Conservation (phyloP, 768 basidiomycete genomes). For the Tylopilus vinaceipallidus region DNA sequence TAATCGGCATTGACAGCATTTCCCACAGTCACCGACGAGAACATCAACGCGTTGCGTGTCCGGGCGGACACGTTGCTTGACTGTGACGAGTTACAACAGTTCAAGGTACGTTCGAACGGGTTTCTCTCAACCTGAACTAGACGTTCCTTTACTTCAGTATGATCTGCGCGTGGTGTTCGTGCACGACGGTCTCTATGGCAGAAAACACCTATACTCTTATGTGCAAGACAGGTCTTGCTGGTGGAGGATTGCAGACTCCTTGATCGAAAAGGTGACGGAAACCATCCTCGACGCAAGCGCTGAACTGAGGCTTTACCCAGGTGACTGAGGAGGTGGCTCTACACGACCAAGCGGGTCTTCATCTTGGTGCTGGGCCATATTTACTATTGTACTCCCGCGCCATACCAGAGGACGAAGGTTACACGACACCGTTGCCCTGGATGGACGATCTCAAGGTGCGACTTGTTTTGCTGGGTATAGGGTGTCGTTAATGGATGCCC, state of each 20-base stretch:
- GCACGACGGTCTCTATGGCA: slow-evolving; percentile 74
- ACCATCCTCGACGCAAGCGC: neutral
- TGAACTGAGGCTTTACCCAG: slow-evolving; percentile 34
- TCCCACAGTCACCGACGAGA: slow-evolving; percentile 49
- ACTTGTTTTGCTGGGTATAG: neutral
- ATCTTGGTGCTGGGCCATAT: slow-evolving; percentile 76
- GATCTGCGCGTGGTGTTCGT: slow-evolving; percentile 77
- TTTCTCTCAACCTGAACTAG: neutral
- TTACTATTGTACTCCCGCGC: slow-evolving; percentile 64
- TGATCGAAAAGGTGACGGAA: slow-evolving; percentile 56
- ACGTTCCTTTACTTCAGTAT: slow-evolving; percentile 48
- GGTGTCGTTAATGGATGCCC: neutral
- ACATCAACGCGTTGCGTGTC: slow-evolving; percentile 43
- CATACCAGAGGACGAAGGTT: slow-evolving; percentile 21
- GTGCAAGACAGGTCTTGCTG: slow-evolving; percentile 60
- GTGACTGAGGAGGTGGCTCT: slow-evolving; percentile 70
- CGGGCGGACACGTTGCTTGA: slow-evolving; percentile 51
- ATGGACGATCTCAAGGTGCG: slow-evolving; percentile 31
- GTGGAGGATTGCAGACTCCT: slow-evolving; percentile 80
- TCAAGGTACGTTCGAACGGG: slow-evolving; percentile 42
- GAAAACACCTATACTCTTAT: slow-evolving; percentile 78
- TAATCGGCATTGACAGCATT: neutral
- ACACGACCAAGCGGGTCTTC: slow-evolving; percentile 66
- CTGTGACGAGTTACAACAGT: slow-evolving; percentile 61
- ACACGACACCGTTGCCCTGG: slow-evolving; percentile 19